Conservation (phyloP, 305 asterid genomes). For the Fraxinus ornus region DNA sequence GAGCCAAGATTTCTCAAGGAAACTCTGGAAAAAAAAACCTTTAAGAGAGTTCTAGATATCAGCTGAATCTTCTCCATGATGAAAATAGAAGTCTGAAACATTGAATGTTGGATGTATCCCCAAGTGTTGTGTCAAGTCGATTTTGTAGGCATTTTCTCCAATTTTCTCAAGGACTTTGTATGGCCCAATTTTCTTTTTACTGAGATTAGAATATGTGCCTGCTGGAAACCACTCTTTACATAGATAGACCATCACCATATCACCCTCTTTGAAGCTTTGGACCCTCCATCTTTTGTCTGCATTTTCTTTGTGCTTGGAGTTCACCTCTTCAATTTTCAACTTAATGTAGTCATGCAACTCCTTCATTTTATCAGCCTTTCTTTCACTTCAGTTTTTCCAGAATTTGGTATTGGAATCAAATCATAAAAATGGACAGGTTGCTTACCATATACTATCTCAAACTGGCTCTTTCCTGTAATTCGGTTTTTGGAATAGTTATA, state of each 20-base stretch:
- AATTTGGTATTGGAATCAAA: too few species aligned
- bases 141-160: not conserved
- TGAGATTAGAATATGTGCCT: not conserved
- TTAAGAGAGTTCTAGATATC: not conserved
- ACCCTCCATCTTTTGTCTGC: not conserved
- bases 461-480: too few species aligned
- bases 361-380: not conserved
- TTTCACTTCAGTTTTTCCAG: not conserved
- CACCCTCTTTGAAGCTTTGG: not conserved
- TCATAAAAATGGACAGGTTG: not conserved
- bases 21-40: not conserved
- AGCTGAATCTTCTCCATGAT: not conserved
- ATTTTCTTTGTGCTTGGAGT: not conserved
- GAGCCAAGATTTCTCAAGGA: not conserved
- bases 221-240: not conserved
- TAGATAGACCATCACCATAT: not conserved
- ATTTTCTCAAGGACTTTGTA: not conserved
- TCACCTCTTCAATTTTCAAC: not conserved
- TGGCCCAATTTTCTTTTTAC: not conserved
- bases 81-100: not conserved
- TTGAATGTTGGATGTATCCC: not conserved
- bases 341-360: not conserved
- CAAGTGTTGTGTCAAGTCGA: not conserved
- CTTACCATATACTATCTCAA: not conserved
- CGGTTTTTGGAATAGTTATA: too few species aligned